phyloP scores from a whole-genome alignment of 306 rosid species.

The Vigna hirtella region DNA sequence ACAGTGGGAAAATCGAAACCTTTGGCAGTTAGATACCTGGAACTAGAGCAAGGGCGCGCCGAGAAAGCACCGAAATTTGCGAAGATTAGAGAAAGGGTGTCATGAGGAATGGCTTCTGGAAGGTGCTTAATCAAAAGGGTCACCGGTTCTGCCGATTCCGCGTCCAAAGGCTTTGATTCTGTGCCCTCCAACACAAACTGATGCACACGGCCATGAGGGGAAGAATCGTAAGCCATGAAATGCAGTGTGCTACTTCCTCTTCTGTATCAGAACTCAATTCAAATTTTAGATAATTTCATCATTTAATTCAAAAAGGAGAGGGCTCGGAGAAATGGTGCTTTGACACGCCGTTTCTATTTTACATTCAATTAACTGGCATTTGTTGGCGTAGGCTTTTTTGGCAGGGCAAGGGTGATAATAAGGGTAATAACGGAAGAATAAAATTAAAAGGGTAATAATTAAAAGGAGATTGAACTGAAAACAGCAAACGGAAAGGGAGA shows the following conservation, averaged over 20 bases:
- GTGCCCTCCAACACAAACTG: constrained; percentile 45
- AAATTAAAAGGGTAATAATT: too few relatives aligned
- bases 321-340: too few relatives aligned
- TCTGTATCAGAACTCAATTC: too few relatives aligned
- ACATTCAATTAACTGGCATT: too few relatives aligned
- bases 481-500: too few relatives aligned
- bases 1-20: background rate
- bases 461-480: too few relatives aligned
- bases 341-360: too few relatives aligned
- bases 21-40: constrained; percentile 48
- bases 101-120: constrained; percentile 78
- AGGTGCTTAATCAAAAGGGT: constrained; percentile 76
- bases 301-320: too few relatives aligned
- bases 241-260: background rate
- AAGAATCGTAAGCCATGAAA: constrained; percentile 26
- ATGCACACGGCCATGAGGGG: background rate
- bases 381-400: too few relatives aligned
- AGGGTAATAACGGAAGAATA: too few relatives aligned
- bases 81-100: constrained; percentile 70
- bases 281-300: too few relatives aligned
- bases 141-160: constrained; percentile 22
- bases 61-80: constrained; percentile 79
- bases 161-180: constrained; percentile 33
- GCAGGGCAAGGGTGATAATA: too few relatives aligned
- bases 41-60: constrained; percentile 62